Base-by-base conservation (phyloP, 768 basidiomycete genomes). In the Panaeolus cyanescens region DNA sequence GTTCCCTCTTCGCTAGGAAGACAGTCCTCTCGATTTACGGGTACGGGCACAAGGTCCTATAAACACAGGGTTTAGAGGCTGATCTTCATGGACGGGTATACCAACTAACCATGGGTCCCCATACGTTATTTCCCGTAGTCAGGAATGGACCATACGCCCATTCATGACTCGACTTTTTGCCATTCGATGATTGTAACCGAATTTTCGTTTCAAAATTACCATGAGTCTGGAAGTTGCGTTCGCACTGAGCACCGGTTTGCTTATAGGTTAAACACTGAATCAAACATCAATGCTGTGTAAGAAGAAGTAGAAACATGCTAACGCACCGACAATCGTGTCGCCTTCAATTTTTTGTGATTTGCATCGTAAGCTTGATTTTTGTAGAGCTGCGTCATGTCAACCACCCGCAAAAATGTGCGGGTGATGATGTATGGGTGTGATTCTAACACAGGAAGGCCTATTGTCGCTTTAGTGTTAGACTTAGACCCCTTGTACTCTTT, bases 391-490 rank as follows among this genome's bases (percentile, higher is more conserved):
- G 74, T 75, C 65, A 75, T 71, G 10, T 75, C 70, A 8, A 74
- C 66, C 6, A 78, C 66, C 12, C 69, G 71, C 6, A 79, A 65
- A 28, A 74, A 72, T 2, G 77, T 73, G 76, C 75, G 73, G 32
- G 77, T 76, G 17, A 76, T 67, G 33, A 79, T 65, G 37, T 76
- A 76, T 3, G 78, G 78, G 59, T 76, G 77, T 4, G 60, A 58
- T n/a, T 66, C 59, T 4, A 70, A 53, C n/a, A 65, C 59, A 2
- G 65, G 61, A 6, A 62, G 63, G 19, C 62, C 65, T 19, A 64
- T 58, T 3, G 70, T 70, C 2, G 59, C 65, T 32, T 62, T 60
- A 20, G 66, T 32, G 19, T 5, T 9, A 22, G 30, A 10, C 5
- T 13, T 25, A 50, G 45, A 28, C 9, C 5, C 25, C 6, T 50